Evolutionary conservation across 2,329 filamentous ascomycete genomes (phyloP).

Genomic region (Penicillium griseofulvum): DNA sequence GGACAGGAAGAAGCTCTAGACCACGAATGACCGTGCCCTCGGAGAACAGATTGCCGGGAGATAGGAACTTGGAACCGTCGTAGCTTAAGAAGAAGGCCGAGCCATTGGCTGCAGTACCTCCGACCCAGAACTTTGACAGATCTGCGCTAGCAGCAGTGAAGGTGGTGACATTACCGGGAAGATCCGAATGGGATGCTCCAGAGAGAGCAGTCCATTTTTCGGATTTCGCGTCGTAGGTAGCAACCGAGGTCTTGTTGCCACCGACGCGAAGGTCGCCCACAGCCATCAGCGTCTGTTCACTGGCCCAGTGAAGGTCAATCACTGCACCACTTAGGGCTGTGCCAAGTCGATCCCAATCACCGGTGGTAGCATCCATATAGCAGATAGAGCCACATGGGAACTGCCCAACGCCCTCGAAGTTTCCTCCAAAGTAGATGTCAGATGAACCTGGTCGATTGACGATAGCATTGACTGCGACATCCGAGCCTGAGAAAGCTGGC

Average conservation of each 20-base stretch:
- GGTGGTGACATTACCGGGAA: conserved; percentile 78
- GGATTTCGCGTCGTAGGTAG: conserved; percentile 67
- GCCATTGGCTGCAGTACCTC: conserved; percentile 67
- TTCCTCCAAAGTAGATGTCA: conserved; percentile 82
- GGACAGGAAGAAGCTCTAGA: conserved; percentile 76
- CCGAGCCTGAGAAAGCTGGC: conserved; percentile 69
- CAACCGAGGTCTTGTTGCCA: conserved; percentile 64
- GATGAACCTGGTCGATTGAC: conserved; percentile 65
- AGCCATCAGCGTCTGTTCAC: conserved; percentile 67
- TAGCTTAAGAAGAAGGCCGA: conserved; percentile 79
- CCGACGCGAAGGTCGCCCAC: conserved; percentile 73
- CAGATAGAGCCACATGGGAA: conserved; percentile 81
- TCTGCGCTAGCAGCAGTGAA: conserved; percentile 72
- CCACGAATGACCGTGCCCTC: conserved; percentile 68
- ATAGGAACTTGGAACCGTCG: conserved; percentile 68
- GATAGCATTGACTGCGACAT: conserved; percentile 74
- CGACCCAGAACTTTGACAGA: conserved; percentile 74
- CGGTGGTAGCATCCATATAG: conserved; percentile 66
- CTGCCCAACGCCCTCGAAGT: conserved; percentile 77
- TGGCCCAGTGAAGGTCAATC: conserved; percentile 72
- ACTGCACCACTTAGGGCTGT: conserved; percentile 69
- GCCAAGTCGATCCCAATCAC: conserved; percentile 79
- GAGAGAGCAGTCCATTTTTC: conserved; percentile 63
- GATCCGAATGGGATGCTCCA: conserved; percentile 49
- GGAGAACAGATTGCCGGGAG: conserved; percentile 63